Evolutionary conservation across 495 filamentous ascomycete species (phyloP).

Genomic region (Tuber microsphaerosporum): DNA sequence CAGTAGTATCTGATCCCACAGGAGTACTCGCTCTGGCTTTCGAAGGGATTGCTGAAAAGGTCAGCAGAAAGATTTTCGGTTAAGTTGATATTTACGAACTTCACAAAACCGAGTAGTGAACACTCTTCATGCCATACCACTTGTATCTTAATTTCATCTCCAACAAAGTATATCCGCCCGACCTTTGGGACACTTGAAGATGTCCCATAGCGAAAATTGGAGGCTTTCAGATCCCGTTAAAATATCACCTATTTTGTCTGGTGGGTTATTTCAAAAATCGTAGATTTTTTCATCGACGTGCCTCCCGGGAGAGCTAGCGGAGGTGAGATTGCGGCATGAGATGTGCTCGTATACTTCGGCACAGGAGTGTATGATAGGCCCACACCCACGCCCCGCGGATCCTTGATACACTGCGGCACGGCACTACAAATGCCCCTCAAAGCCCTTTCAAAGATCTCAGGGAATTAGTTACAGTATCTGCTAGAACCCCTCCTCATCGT

Average conservation of each 20-base stretch:
- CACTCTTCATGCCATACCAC: not conserved
- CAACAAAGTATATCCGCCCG: not conserved
- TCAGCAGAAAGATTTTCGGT: slow-evolving; percentile 48
- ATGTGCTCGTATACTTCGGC: not conserved
- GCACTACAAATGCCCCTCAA: not conserved
- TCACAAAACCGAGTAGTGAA: not conserved
- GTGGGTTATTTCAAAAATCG: not conserved
- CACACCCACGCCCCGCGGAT: not conserved
- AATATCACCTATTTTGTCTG: not conserved
- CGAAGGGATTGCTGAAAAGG: slow-evolving; percentile 57
- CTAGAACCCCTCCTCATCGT: not conserved
- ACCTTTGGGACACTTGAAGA: not conserved
- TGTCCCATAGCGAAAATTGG: not conserved
- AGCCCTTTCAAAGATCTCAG: not conserved
- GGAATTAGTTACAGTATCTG: not conserved
- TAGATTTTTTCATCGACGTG: not conserved
- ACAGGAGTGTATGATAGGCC: not conserved
- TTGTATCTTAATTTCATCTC: not conserved
- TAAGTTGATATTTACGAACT: not conserved
- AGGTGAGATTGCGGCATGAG: not conserved
- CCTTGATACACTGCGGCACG: not conserved
- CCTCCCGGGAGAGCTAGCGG: not conserved
- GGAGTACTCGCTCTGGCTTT: slow-evolving; percentile 66
- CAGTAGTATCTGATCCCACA: slow-evolving; percentile 75
- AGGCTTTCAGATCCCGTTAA: not conserved